Percentiles rank a stretch among this genome's conserved stretches.
These are phyloP conservation scores for Saussurea involucrata DNA, from an alignment of 129 eudicot genomes.

Conservation along the genomic window DNA sequence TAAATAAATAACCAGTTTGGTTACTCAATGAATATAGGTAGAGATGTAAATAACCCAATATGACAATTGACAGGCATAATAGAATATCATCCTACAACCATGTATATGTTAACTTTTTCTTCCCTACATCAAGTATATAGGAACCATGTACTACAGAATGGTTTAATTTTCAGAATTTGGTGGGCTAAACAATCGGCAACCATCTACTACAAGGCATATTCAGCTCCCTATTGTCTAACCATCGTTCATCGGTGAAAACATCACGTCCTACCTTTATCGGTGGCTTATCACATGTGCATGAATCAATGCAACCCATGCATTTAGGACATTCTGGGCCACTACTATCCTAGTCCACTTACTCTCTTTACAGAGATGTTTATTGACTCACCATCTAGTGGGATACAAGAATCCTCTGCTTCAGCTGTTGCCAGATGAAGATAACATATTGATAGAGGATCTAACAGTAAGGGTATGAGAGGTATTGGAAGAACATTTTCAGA, in stretches of 20 bases:
- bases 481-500: too few relatives aligned
- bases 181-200: constrained; percentile 2
- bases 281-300: background rate
- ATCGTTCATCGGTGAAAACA: background rate
- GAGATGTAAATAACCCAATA: background rate
- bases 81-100: background rate
- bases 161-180: background rate
- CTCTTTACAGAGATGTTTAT: background rate
- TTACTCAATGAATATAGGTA: background rate
- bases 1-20: background rate
- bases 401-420: background rate
- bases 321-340: background rate
- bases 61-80: background rate
- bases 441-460: too few relatives aligned
- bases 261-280: background rate
- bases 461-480: too few relatives aligned
- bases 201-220: background rate
- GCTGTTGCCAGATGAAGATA: background rate
- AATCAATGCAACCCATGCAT: background rate
- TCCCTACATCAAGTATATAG: background rate
- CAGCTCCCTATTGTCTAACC: background rate
- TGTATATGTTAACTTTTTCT: constrained; percentile 5
- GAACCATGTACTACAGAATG: background rate
- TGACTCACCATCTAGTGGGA: background rate
- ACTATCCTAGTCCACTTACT: background rate